Evolutionary conservation across 2,329 filamentous ascomycete species (phyloP).

Genomic region (Aspergillus tamarii): DNA sequence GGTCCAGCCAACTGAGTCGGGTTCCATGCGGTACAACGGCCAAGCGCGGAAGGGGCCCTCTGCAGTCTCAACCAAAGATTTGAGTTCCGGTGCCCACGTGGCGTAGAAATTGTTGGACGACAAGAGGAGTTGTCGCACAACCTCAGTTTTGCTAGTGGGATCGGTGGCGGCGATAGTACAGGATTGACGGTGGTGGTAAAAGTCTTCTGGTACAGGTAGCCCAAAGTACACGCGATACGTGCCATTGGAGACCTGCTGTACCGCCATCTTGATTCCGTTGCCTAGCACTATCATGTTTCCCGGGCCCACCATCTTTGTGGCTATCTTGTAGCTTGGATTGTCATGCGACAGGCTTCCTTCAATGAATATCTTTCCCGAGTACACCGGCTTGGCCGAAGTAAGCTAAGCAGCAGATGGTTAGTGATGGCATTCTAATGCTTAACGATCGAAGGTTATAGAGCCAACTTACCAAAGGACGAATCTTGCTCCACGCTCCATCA

Average conservation of each 20-base stretch:
- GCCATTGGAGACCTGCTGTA: conserved; percentile 24
- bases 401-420: conserved; percentile 25
- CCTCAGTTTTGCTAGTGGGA: background rate
- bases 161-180: background rate
- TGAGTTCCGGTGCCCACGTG: conserved; percentile 21
- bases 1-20: conserved; percentile 23
- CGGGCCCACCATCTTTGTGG: conserved; percentile 20
- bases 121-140: background rate
- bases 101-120: background rate
- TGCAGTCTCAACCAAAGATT: conserved; percentile 20
- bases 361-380: conserved; percentile 40
- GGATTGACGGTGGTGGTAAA: background rate
- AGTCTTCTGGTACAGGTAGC: conserved; percentile 15
- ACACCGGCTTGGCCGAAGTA: conserved; percentile 37
- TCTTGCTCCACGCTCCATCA: conserved; percentile 53
- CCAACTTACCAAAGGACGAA: conserved; percentile 32
- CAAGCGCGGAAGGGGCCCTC: conserved; percentile 27
- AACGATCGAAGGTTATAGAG: background rate
- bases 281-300: conserved; percentile 1
- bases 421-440: background rate
- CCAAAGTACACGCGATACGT: conserved; percentile 27
- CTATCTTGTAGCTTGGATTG: conserved; percentile 32
- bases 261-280: conserved; percentile 17
- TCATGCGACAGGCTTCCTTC: conserved; percentile 24
- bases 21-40: conserved; percentile 28